These are phyloP conservation scores for Leonotis leonurus DNA, from an alignment of 257 asterid species.

Conservation along the genomic window DNA sequence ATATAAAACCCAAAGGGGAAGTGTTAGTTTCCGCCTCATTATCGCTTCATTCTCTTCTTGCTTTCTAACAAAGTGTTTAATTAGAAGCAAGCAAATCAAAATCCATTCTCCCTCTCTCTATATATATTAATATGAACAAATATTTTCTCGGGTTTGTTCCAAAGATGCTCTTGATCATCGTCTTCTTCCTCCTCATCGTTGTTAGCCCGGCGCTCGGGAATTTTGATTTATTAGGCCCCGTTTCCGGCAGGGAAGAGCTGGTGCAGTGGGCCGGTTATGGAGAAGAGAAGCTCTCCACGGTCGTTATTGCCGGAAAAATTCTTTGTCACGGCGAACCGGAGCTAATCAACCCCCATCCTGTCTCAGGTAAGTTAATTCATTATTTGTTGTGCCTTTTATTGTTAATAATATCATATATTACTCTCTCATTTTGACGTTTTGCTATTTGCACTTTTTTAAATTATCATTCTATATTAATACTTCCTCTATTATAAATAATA, in stretches of 20 bases:
- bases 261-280: slow-evolving; percentile 75
- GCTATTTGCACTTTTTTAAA: no score
- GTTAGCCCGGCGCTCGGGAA: background rate
- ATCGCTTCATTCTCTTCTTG: slow-evolving; percentile 39
- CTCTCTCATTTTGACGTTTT: no score
- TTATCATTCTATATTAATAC: no score
- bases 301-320: slow-evolving; percentile 35
- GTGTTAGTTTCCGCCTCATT: slow-evolving; percentile 44
- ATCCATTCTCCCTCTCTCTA: no score
- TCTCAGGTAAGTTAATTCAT: slow-evolving; percentile 25
- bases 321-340: slow-evolving; percentile 27
- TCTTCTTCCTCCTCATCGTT: slow-evolving; percentile 9
- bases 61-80: slow-evolving; percentile 31
- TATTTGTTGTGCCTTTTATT: background rate
- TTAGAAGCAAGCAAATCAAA: no score
- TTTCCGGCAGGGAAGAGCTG: slow-evolving; percentile 41
- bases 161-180: background rate
- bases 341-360: slow-evolving; percentile 22
- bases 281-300: slow-evolving; percentile 69
- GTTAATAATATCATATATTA: no score
- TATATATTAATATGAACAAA: no score
- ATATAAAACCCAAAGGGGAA: slow-evolving; percentile 31
- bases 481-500: no score
- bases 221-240: slow-evolving; percentile 20
- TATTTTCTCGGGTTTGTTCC: no score